These are phyloP conservation scores for Candida corydali DNA, from an alignment of 805 yeast species.

Conservation along the genomic window DNA sequence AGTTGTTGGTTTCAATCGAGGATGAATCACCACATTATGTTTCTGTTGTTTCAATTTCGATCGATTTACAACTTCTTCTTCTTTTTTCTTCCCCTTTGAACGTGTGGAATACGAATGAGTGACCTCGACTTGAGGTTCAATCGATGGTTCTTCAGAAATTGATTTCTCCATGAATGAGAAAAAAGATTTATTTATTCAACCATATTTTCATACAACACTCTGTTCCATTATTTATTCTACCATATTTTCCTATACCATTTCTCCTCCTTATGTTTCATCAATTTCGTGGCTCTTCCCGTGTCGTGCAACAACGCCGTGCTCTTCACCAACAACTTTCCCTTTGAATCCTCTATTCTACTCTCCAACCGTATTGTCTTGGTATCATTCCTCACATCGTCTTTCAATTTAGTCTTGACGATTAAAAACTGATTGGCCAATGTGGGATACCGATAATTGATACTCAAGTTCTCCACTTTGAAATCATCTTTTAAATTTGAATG, in stretches of 20 bases:
- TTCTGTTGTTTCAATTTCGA: constrained; percentile 22
- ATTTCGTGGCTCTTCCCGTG: constrained; percentile 27
- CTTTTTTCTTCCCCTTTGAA: constrained; percentile 19
- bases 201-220: not conserved
- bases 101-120: constrained; percentile 21
- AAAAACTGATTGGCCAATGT: constrained; percentile 76
- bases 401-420: constrained; percentile 48
- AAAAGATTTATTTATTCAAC: not conserved
- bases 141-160: constrained; percentile 11
- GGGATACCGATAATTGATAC: constrained; percentile 61
- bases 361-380: constrained; percentile 37
- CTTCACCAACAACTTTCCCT: constrained; percentile 53
- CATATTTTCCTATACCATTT: not conserved
- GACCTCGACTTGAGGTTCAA: constrained; percentile 15
- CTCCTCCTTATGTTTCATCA: constrained; percentile 7
- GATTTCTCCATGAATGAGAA: constrained; percentile 3
- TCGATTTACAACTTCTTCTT: constrained; percentile 13
- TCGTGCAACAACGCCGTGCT: constrained; percentile 48
- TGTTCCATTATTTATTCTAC: not conserved
- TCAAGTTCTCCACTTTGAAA: constrained; percentile 45
- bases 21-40: constrained; percentile 29
- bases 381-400: constrained; percentile 29
- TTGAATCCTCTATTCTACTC: constrained; percentile 50
- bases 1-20: constrained; percentile 33
- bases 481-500: constrained; percentile 37